These are phyloP conservation scores for Kodamaea sp. DNA, from an alignment of 1,139 yeast species.

Conservation along the genomic window DNA sequence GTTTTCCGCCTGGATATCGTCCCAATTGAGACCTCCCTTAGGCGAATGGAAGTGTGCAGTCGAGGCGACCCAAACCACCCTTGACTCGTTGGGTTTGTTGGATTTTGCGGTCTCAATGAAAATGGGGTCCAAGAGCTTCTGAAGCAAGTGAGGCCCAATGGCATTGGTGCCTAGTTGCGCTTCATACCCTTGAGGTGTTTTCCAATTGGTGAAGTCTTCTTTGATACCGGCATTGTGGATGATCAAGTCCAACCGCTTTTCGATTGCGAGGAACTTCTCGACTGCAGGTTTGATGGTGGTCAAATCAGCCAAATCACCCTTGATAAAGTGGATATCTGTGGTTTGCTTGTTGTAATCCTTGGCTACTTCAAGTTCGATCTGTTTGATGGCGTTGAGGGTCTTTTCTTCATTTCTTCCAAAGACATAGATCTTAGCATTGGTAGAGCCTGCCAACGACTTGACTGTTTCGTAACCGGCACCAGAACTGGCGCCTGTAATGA, in stretches of 20 bases:
- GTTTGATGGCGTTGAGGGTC: slow-evolving; percentile 17
- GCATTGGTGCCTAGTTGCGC: slow-evolving; percentile 51
- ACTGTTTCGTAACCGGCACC: slow-evolving; percentile 20
- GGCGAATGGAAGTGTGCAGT: slow-evolving; percentile 38
- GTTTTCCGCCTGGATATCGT: slow-evolving; percentile 27
- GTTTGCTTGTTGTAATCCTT: slow-evolving; percentile 8
- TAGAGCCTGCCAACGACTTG: slow-evolving; percentile 12
- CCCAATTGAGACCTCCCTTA: slow-evolving; percentile 43
- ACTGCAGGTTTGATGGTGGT: slow-evolving; percentile 43
- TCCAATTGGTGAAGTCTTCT: slow-evolving; percentile 38
- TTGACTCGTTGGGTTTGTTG: slow-evolving; percentile 14
- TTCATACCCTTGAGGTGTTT: slow-evolving; percentile 43
- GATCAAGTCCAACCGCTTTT: slow-evolving; percentile 38
- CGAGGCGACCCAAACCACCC: slow-evolving; percentile 53
- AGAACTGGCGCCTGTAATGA: slow-evolving; percentile 24
- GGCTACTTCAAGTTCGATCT: slow-evolving; percentile 11
- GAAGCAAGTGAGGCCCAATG: slow-evolving; percentile 50
- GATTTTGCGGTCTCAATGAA: slow-evolving; percentile 32
- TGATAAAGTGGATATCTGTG: slow-evolving; percentile 14
- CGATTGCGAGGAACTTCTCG: slow-evolving; percentile 25
- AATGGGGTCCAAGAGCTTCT: slow-evolving; percentile 44
- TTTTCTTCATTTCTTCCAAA: slow-evolving; percentile 22
- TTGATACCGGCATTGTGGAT: slow-evolving; percentile 55
- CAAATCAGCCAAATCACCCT: slow-evolving; percentile 47
- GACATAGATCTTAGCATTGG: slow-evolving; percentile 18